A percentile compares a stretch with the other conserved stretches of the same genome.
Conservation (phyloP, 768 basidiomycete genomes). For the Phylloporus scabripes region DNA sequence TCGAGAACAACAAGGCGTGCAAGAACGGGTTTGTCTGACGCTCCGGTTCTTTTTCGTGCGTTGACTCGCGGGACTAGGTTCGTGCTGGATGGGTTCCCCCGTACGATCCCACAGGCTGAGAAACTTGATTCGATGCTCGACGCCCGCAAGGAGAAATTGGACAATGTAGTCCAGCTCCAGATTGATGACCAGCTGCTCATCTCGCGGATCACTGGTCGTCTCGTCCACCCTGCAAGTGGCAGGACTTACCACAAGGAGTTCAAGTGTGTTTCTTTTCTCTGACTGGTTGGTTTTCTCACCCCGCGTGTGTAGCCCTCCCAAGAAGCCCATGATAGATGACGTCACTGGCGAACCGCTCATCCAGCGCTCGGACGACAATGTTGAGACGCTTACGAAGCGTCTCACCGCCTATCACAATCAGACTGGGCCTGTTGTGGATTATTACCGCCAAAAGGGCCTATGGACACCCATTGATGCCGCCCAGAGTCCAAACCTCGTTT, state of each 20-base stretch:
- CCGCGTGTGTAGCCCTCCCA: conserved; percentile 70
- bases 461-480: conserved; percentile 93
- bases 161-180: conserved; percentile 87
- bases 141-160: conserved; percentile 76
- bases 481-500: conserved; percentile 87
- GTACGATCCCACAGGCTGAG: conserved; percentile 93
- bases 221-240: conserved; percentile 86
- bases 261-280: conserved; percentile 52
- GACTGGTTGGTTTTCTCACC: conserved; percentile 7
- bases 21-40: conserved; percentile 79
- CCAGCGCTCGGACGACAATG: conserved; percentile 97
- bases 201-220: conserved; percentile 93
- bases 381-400: conserved; percentile 89
- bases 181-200: conserved; percentile 95
- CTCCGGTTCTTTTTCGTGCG: background rate
- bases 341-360: conserved; percentile 92
- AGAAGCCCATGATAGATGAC: conserved; percentile 93
- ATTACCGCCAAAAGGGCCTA: conserved; percentile 88
- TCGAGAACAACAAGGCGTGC: conserved; percentile 88
- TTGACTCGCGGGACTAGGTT: conserved; percentile 50
- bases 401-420: conserved; percentile 85
- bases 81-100: conserved; percentile 98
- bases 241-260: conserved; percentile 95
- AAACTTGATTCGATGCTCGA: conserved; percentile 92
- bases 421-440: conserved; percentile 93